Evolutionary conservation across 768 basidiomycete species (phyloP).

Genomic region (Tylopilus sp.): DNA sequence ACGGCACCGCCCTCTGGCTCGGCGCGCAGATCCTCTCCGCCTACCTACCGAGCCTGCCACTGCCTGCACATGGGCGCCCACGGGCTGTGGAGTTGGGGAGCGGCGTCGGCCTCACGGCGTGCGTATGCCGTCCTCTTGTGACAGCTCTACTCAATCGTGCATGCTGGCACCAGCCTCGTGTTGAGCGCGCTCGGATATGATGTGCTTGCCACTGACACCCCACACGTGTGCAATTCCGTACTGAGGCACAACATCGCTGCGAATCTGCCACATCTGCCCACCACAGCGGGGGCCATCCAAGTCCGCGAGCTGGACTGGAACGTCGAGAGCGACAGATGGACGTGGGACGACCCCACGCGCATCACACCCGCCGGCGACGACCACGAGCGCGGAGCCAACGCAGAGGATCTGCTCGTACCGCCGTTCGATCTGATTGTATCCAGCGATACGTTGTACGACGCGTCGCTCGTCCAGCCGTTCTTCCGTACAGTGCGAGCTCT

Average conservation of each 20-base stretch:
- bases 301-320: conserved; percentile 73
- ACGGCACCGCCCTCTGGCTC: conserved; percentile 85
- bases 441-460: conserved; percentile 77
- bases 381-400: conserved; percentile 13
- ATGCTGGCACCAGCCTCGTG: conserved; percentile 46
- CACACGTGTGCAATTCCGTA: conserved; percentile 59
- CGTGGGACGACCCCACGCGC: conserved; percentile 42
- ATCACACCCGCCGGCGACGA: conserved; percentile 33
- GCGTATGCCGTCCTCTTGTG: conserved; percentile 30
- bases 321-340: conserved; percentile 51
- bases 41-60: conserved; percentile 44
- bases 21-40: conserved; percentile 71
- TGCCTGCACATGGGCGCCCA: conserved; percentile 19
- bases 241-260: conserved; percentile 57
- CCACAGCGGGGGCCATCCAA: conserved; percentile 45
- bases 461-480: conserved; percentile 62
- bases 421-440: conserved; percentile 78
- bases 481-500: conserved; percentile 63
- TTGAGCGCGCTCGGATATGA: conserved; percentile 69
- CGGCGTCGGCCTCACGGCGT: conserved; percentile 79
- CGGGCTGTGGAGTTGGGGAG: conserved; percentile 75
- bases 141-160: neutral
- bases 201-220: conserved; percentile 74
- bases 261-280: conserved; percentile 37
- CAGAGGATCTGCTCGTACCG: conserved; percentile 35